Percentiles rank a stretch among this genome's conserved stretches.
phyloP scores from a whole-genome alignment of 306 rosid species.

The Cotoneaster glaucophyllus region DNA sequence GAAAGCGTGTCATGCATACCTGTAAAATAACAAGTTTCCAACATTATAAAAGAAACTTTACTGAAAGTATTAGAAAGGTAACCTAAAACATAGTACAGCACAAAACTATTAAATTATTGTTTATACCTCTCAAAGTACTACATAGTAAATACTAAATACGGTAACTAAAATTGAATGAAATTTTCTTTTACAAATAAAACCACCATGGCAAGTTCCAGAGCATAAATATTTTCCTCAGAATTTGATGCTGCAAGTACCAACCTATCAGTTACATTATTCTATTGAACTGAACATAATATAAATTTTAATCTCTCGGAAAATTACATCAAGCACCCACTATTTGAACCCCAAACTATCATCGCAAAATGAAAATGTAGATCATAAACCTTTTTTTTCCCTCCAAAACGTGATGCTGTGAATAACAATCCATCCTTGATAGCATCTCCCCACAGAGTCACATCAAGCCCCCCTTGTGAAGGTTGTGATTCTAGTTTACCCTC shows the following conservation, averaged over 20 bases:
- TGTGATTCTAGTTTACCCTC: constrained; percentile 30
- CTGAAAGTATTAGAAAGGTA: background rate
- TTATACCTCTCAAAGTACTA: background rate
- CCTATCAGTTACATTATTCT: background rate
- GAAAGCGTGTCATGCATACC: constrained; percentile 34
- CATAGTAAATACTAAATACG: background rate
- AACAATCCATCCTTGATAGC: background rate
- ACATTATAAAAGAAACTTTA: background rate
- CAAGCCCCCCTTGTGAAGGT: constrained; percentile 19
- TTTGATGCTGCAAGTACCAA: background rate
- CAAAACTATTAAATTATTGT: background rate
- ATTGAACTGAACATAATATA: background rate
- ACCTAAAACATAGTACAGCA: background rate
- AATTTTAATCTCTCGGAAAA: background rate
- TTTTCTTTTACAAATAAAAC: background rate
- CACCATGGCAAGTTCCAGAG: background rate
- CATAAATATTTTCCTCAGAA: background rate
- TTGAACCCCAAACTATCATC: background rate
- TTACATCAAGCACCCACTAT: background rate
- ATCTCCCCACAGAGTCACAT: too few relatives aligned
- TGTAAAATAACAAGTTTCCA: constrained; percentile 26
- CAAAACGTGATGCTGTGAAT: background rate
- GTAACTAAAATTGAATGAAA: background rate
- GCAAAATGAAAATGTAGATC: background rate
- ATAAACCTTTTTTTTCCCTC: background rate